Conservation (phyloP, 2,329 filamentous ascomycete genomes). For the Cytospora paraplurivora region DNA sequence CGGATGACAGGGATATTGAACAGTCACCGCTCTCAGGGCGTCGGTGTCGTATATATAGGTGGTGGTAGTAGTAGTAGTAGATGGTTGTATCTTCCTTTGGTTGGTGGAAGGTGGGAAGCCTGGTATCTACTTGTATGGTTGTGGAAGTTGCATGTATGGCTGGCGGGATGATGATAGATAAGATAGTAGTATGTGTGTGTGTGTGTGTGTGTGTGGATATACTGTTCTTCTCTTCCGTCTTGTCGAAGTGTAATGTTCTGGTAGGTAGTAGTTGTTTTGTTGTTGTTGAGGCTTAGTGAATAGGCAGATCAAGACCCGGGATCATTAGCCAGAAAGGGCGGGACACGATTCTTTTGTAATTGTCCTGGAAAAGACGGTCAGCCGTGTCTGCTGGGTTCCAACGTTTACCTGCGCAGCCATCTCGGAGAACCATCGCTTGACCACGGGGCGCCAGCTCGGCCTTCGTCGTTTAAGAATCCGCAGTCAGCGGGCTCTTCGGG, state of each 20-base stretch:
- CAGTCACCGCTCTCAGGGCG: slow-evolving; percentile 22
- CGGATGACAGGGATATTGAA: slow-evolving; percentile 17
- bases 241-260: too few relatives aligned
- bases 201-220: background rate
- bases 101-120: background rate
- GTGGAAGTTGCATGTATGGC: background rate
- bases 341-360: slow-evolving; percentile 29
- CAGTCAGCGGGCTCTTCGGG: slow-evolving; percentile 26
- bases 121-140: slow-evolving; percentile 6
- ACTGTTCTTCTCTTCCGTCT: too few relatives aligned
- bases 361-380: slow-evolving; percentile 20
- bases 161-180: background rate
- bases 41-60: slow-evolving; percentile 7
- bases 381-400: slow-evolving; percentile 22
- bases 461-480: slow-evolving; percentile 27
- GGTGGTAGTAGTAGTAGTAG: background rate
- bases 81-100: background rate
- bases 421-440: slow-evolving; percentile 25
- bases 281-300: slow-evolving; percentile 11
- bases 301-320: background rate
- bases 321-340: slow-evolving; percentile 16
- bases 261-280: background rate
- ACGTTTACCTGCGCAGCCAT: slow-evolving; percentile 12
- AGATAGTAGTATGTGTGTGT: too few relatives aligned
- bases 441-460: slow-evolving; percentile 29